These are phyloP conservation scores for Solanum phureja DNA, from an alignment of 257 asterid species.

Conservation along the genomic window DNA sequence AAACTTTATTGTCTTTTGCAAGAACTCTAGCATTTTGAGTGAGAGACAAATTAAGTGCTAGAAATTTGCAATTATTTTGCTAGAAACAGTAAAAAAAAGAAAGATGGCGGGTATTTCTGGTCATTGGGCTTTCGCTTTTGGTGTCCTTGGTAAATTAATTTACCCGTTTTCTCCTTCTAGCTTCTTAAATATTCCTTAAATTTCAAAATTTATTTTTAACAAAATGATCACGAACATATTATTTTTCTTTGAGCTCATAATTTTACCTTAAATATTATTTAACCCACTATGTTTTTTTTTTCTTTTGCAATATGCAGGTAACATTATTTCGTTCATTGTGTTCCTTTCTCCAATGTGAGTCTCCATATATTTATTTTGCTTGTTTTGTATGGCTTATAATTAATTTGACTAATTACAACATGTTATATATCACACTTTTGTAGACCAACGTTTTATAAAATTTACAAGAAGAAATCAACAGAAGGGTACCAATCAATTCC, in stretches of 20 bases:
- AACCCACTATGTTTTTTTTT: neutral
- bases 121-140: slow-evolving; percentile 34
- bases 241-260: neutral
- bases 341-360: slow-evolving; percentile 58
- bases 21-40: neutral
- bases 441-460: slow-evolving; percentile 50
- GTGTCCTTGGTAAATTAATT: slow-evolving; percentile 29
- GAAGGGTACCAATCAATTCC: slow-evolving; percentile 57
- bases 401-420: no score
- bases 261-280: neutral
- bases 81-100: neutral
- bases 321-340: slow-evolving; percentile 53
- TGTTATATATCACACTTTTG: neutral
- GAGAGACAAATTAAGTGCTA: neutral
- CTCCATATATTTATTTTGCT: neutral
- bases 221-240: neutral
- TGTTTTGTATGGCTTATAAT: neutral
- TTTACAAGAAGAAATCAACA: slow-evolving; percentile 49
- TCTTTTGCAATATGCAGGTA: slow-evolving; percentile 24
- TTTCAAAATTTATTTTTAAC: neutral
- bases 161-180: neutral
- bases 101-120: neutral
- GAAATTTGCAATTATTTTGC: neutral
- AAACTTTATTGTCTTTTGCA: neutral
- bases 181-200: neutral